Percentiles rank a stretch among this genome's conserved stretches.
Conservation (phyloP, 129 eudicot species). For the Scalesia atractyloides region DNA sequence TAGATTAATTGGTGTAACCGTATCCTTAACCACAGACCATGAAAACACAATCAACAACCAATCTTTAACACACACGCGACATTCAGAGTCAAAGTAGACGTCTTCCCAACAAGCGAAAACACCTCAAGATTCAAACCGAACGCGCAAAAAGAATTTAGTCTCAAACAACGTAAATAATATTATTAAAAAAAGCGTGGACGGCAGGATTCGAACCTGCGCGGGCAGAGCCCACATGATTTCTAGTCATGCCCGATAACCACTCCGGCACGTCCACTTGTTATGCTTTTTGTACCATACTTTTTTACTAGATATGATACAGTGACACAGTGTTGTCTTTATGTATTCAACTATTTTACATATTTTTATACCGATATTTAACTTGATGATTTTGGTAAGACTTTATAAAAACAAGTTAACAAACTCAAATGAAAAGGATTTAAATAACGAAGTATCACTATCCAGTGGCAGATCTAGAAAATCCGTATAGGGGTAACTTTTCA, state of each 20-base stretch:
- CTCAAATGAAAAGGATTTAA: no score
- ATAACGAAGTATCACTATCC: no score
- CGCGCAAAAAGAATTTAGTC: slow-evolving; percentile 70
- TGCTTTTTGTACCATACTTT: neutral
- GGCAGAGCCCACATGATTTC: slow-evolving; percentile 99
- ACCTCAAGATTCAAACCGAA: slow-evolving; percentile 78
- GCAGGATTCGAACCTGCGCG: slow-evolving; percentile 99
- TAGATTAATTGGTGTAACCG: slow-evolving; percentile 59
- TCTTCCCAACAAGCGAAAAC: slow-evolving; percentile 76
- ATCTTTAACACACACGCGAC: slow-evolving; percentile 79
- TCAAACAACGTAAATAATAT: slow-evolving; percentile 36
- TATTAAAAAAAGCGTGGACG: slow-evolving; percentile 53
- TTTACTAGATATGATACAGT: neutral
- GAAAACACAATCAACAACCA: slow-evolving; percentile 87
- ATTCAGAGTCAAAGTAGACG: slow-evolving; percentile 80
- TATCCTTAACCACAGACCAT: slow-evolving; percentile 85
- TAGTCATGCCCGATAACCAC: slow-evolving; percentile 99
- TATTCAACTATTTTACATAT: no score
- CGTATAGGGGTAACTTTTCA: no score
- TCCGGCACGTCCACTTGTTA: slow-evolving; percentile 81
- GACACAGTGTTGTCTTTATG: neutral
- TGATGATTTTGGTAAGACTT: no score
- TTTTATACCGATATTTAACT: no score
- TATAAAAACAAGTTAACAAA: no score
- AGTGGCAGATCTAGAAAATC: no score